Evolutionary conservation across 495 filamentous ascomycete species (phyloP).

Genomic region (Penicillium bovifimosum): DNA sequence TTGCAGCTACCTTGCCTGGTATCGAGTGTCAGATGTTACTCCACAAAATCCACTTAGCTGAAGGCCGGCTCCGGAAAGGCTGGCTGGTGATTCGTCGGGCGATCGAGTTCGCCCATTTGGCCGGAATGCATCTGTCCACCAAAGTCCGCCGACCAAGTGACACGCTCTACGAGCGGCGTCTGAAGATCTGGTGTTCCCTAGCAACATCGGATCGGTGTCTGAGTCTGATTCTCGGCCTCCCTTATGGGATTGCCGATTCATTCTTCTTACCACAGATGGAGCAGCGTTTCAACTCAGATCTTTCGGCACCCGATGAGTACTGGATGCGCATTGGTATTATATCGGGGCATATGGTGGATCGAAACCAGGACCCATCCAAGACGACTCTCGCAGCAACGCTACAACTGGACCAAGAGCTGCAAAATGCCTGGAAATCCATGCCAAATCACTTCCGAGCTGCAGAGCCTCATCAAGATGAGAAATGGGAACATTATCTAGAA

Average conservation of each 20-base stretch:
- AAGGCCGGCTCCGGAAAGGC: conserved; percentile 46
- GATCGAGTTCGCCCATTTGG: conserved; percentile 44
- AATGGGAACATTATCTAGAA: conserved; percentile 22
- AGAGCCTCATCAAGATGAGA: conserved; percentile 9
- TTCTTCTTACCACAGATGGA: conserved; percentile 28
- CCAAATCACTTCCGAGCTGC: conserved; percentile 29
- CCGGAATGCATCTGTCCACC: conserved; percentile 37
- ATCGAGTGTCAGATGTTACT: conserved; percentile 46
- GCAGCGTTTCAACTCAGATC: conserved; percentile 15
- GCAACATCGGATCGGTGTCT: conserved; percentile 40
- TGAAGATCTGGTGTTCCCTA: conserved; percentile 43
- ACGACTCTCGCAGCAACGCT: conserved; percentile 38
- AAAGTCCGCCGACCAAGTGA: conserved; percentile 17
- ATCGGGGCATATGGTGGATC: conserved; percentile 47
- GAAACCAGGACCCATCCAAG: conserved; percentile 38
- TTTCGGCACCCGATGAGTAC: conserved; percentile 21
- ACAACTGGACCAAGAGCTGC: conserved; percentile 44
- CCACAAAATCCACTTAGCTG: conserved; percentile 42
- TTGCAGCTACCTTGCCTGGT: conserved; percentile 43
- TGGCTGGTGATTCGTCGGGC: conserved; percentile 46
- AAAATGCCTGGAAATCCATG: conserved; percentile 34
- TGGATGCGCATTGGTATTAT: conserved; percentile 32
- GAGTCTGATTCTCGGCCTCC: conserved; percentile 47
- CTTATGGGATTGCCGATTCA: conserved; percentile 38
- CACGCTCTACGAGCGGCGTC: conserved; percentile 21